These are phyloP conservation scores for Fusarium nodosum DNA, from an alignment of 2,329 filamentous ascomycete species.

Conservation along the genomic window DNA sequence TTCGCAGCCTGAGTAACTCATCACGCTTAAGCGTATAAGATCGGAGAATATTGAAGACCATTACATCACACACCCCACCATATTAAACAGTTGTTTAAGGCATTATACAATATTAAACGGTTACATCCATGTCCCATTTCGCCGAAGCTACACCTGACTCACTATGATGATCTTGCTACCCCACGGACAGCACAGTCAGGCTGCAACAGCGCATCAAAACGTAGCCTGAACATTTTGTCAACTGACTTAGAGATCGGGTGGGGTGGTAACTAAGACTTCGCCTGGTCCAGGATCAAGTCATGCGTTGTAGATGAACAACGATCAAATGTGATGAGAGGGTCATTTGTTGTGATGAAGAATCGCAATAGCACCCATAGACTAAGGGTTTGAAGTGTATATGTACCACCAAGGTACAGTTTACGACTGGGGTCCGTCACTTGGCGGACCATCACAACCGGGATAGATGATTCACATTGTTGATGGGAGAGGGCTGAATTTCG, in stretches of 20 bases:
- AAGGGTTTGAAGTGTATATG: not conserved
- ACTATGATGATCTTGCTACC: constrained; percentile 8
- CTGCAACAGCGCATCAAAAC: not conserved
- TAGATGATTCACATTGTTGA: constrained; percentile 31
- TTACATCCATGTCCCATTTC: not conserved
- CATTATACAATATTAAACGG: not conserved
- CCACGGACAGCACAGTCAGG: not conserved
- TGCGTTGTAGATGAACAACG: constrained; percentile 31
- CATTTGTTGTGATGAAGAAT: constrained; percentile 17
- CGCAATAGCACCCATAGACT: constrained; percentile 6
- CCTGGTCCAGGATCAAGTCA: constrained; percentile 17
- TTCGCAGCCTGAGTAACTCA: not conserved
- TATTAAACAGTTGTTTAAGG: not conserved
- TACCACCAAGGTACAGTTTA: not conserved
- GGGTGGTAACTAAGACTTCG: constrained; percentile 16
- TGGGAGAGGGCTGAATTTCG: constrained; percentile 13
- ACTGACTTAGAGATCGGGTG: constrained; percentile 14
- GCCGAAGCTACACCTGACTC: not conserved
- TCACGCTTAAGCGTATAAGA: constrained; percentile 5
- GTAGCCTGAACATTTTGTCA: not conserved
- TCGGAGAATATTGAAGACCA: not conserved
- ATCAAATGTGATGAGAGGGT: constrained; percentile 38
- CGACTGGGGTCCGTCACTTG: constrained; percentile 13
- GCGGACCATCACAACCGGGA: constrained; percentile 19
- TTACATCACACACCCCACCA: not conserved